Base-by-base conservation (phyloP, 495 filamentous ascomycete genomes). In the Paragyromitra xinjiangensis region DNA sequence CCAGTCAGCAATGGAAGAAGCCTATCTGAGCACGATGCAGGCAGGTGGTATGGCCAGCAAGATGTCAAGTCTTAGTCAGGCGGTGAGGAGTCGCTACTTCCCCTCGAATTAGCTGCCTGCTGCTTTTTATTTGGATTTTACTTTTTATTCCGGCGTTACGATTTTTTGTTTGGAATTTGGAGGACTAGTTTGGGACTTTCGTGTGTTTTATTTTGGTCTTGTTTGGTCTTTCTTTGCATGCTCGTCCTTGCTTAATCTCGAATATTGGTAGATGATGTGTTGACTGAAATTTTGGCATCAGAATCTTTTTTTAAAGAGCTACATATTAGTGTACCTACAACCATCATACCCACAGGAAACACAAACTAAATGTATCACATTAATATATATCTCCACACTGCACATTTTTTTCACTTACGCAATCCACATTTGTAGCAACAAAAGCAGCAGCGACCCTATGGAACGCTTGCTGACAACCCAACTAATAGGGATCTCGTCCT, bases 1-100 rank as follows among this genome's bases (percentile, higher is more conserved):
- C 16, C 94, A 97, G 81, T 95, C 92, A 16, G 95, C 94, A 0
- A 86, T 99, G 59, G 95, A 99, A 82, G 95, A 98, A 79, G 94
- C 92, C n/a, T 85, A 97, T 34, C 86, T 94, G 53, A 97, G 94
- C 82, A 92, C 94, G 69, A 97, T 99, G 90, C 92, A 95, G 80
- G 90, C 93, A 76, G 88, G 87, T 19, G 88, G 91, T 9, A 89
- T 93, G 88, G 92, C 91, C n/a, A 97, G 94, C 81, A 88, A 94
- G 74, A 94, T 97, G 88, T 95, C 93, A 81, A 92, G 89, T 6
- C 88, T 98, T 63, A 92, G 92, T 77, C 91, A 93, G 81, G 80
- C 80, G 56, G 71, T 82, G 70, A 75, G 76, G 39, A 82, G 80
- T 67, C 80, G 80, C 40, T 82, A 82, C 37, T 82, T 82, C 73